Evolutionary conservation across 2,329 filamentous ascomycete species (phyloP).

Genomic region (Epichloe glyceriae): DNA sequence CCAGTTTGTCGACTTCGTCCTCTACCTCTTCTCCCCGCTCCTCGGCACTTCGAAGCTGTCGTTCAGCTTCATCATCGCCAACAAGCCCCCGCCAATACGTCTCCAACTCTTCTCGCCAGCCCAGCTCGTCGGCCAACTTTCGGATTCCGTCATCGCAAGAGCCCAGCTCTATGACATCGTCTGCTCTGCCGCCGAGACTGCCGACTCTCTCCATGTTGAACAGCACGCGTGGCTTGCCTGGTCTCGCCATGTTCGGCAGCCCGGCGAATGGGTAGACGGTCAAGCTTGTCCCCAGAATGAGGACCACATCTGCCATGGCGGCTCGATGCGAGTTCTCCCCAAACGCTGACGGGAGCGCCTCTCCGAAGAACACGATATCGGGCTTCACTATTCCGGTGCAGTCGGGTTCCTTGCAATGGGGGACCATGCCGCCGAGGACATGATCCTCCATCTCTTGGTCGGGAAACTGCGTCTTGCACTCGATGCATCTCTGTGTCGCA

Average conservation of each 20-base stretch:
- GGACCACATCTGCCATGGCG: slow-evolving; percentile 56
- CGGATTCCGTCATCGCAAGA: slow-evolving; percentile 75
- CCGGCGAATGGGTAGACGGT: slow-evolving; percentile 81
- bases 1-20: slow-evolving; percentile 30
- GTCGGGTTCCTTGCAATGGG: slow-evolving; percentile 45
- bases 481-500: slow-evolving; percentile 79
- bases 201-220: slow-evolving; percentile 83
- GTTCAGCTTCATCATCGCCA: slow-evolving; percentile 43
- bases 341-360: slow-evolving; percentile 38
- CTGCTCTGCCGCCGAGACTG: slow-evolving; percentile 57
- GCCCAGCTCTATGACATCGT: slow-evolving; percentile 75
- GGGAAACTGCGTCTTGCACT: slow-evolving; percentile 63
- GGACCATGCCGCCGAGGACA: slow-evolving; percentile 55
- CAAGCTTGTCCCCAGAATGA: slow-evolving; percentile 82
- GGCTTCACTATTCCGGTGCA: slow-evolving; percentile 82
- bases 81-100: slow-evolving; percentile 56
- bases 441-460: slow-evolving; percentile 60
- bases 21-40: slow-evolving; percentile 22
- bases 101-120: slow-evolving; percentile 79
- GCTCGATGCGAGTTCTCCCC: slow-evolving; percentile 30
- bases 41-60: slow-evolving; percentile 25
- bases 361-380: slow-evolving; percentile 91
- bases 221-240: slow-evolving; percentile 60
- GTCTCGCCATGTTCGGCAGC: slow-evolving; percentile 51
- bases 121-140: slow-evolving; percentile 64